Evolutionary conservation across 2,329 filamentous ascomycete genomes (phyloP), one percentile per base, ranked within the genome.

Genomic region (Ceratocystis variospora): DNA sequence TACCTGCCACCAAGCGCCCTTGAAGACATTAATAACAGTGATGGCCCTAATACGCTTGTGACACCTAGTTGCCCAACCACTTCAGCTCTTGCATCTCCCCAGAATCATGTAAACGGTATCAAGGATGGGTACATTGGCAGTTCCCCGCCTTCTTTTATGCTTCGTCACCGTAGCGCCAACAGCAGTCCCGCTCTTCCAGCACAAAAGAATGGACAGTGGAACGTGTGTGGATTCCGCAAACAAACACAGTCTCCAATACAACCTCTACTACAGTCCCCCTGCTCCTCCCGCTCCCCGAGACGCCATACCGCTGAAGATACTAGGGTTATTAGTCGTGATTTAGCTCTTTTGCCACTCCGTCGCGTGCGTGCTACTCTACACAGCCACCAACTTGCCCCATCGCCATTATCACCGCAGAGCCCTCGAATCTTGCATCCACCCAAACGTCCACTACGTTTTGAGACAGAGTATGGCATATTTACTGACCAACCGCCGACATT

Each of bases 1-100:
- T 69, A 67, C 41, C 63, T 68, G 7, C 64, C 61, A 12, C 33
- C 61, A 15, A 28, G 48, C 7, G n/a, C 66, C 4, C 7, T 19
- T 53, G 41, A 8, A n/a, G 28, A 59, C 19, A 28, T 10, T 17
- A 59, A 3, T n/a, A 17, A 17, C 28, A 37, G 17, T 25, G 7
- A 17, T n/a, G n/a, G 15, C 7, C 5, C 28, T 17, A 59, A 33
- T 31, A 7, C 8, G n/a, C 12, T 15, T 33, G 17, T n/a, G 22
- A n/a, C 55, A n/a, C 8, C 8, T 59, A 8, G 55, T n/a, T 37
- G 8, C 17, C 19, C 55, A n/a, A 33, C 55, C 28, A 59, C 12
- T 10, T 31, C 55, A 37, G 28, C 31, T 31, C 28, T n/a, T 37
- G 33, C 8, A 59, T 33, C 12, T 25, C 28, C 55, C n/a, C 53